Evolutionary conservation across 23 red algal species (phyloP).

Genomic region (Cyanidioschyzon merolae): DNA sequence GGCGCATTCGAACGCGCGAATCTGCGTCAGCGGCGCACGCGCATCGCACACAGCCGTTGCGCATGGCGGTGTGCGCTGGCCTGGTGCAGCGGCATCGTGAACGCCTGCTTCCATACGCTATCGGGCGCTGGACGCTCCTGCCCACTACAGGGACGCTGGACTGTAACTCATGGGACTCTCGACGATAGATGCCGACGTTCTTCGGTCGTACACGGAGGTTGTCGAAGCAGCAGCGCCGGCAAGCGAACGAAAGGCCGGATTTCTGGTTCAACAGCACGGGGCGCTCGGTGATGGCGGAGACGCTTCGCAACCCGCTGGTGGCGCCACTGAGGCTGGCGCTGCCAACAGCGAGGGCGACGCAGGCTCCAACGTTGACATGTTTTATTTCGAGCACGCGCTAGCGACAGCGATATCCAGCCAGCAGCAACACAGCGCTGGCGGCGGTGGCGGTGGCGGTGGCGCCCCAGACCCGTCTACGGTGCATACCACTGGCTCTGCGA

Average conservation of each 20-base stretch:
- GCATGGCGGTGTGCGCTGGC: too few species aligned
- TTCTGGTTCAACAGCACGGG: too few species aligned
- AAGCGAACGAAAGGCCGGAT: neutral
- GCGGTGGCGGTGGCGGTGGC: neutral
- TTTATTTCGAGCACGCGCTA: neutral
- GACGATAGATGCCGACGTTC: neutral
- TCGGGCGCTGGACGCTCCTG: too few species aligned
- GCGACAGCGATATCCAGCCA: neutral
- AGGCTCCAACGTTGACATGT: neutral
- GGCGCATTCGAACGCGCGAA: too few species aligned
- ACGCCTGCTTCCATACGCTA: too few species aligned
- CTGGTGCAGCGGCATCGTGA: too few species aligned
- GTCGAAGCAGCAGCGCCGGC: slow-evolving; percentile 5
- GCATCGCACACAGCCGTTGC: too few species aligned
- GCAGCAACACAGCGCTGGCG: too few species aligned
- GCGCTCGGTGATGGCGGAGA: neutral
- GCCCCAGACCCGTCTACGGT: neutral
- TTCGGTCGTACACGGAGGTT: slow-evolving; percentile 10
- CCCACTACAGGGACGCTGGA: too few species aligned
- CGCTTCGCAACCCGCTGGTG: neutral
- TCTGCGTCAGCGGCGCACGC: too few species aligned
- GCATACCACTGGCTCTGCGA: neutral
- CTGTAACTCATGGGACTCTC: neutral
- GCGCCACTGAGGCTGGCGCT: neutral
- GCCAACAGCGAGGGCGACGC: too few species aligned